Evolutionary conservation across 306 rosid species (phyloP), one percentile per base, ranked within the genome.

Genomic region (Oxytropis ochrocephala): DNA sequence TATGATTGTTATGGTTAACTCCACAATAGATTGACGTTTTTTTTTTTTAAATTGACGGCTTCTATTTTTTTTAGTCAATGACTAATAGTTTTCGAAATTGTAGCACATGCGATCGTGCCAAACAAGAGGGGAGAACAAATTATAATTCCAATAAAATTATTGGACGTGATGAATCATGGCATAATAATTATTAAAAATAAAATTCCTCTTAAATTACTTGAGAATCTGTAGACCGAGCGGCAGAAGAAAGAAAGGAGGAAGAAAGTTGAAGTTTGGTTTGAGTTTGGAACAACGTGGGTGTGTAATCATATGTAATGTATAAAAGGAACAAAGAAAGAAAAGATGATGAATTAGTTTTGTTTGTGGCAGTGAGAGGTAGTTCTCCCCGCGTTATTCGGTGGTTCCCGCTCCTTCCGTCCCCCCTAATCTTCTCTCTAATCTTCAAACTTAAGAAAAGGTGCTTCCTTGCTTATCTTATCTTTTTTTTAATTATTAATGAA

Each of bases 351-450:
- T 36, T 36, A 9, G 11, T 38, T 32, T 60, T 43, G 68, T 64
- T 29, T 52, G 56, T 41, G 78, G 14, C 16, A 71, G n/a, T n/a
- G n/a, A n/a, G 38, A 18, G 12, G 7, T 12, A 16, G 64, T 12
- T 6, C 67, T 6, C 18, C 52, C n/a, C 43, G 18, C 7, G 52
- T 65, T 55, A 8, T 44, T 43, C 67, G 59, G 78, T 75, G 59
- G 78, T 75, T 75, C 73, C 79, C 73, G 73, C 79, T 55, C 58
- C 67, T 64, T 46, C 1, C 79, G 64, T 64, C 67, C 4, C 49
- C 11, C 50, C 49, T 38, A 29, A 39, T 69, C 54, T 54, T 17
- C 35, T 17, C 35, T n/a, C 63, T n/a, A 29, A 12, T 56, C 48
- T 38, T 24, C 4, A 27, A 54, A 33, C 16, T 8, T n/a, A 59